Conservation (phyloP, 176 grass and related monocot genomes). For the Carex littledalei region DNA sequence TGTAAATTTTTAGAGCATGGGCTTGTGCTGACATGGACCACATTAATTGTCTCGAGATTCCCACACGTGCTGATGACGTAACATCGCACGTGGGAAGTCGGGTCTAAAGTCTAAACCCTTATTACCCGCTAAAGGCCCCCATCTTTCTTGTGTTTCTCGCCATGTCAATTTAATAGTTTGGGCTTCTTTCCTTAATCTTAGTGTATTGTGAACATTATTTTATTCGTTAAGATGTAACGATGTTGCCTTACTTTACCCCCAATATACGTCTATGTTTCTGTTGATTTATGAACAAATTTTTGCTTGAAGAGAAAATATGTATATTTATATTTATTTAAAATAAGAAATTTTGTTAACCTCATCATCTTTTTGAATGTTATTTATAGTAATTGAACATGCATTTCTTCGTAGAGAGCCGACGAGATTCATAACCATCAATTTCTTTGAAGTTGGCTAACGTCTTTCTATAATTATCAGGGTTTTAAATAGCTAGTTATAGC, state of each 20-base stretch:
- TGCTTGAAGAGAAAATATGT: neutral
- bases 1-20: conserved; percentile 13
- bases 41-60: conserved; percentile 20
- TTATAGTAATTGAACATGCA: too few species aligned
- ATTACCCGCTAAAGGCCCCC: conserved; percentile 12
- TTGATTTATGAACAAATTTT: neutral
- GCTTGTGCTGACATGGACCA: neutral
- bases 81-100: conserved; percentile 19
- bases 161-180: neutral
- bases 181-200: neutral
- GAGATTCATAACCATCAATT: too few species aligned
- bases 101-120: conserved; percentile 10
- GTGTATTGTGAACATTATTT: neutral
- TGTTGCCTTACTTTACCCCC: neutral
- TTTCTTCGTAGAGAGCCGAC: too few species aligned
- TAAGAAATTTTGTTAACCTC: too few species aligned
- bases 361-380: too few species aligned
- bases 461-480: too few species aligned
- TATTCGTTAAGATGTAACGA: neutral
- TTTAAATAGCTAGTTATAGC: too few species aligned
- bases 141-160: conserved; percentile 26
- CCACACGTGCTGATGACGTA: conserved; percentile 27
- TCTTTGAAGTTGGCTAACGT: too few species aligned
- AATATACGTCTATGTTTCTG: neutral
- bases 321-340: too few species aligned